These are phyloP conservation scores for Erysiphe neolycopersici DNA, from an alignment of 2,329 filamentous ascomycete species.

Conservation along the genomic window DNA sequence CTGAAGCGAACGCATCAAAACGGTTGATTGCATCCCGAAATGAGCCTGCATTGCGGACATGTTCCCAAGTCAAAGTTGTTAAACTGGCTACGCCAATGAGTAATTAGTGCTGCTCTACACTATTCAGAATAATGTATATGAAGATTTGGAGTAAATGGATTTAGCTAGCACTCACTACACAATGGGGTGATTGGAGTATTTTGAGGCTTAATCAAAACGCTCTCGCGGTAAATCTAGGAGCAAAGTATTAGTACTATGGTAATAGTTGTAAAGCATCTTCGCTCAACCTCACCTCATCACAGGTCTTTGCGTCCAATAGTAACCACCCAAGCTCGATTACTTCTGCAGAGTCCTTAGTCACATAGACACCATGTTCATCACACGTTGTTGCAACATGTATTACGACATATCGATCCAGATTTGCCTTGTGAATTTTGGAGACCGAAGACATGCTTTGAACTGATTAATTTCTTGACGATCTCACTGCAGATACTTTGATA, in stretches of 20 bases:
- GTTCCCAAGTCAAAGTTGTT: constrained; percentile 95
- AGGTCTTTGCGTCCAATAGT: constrained; percentile 66
- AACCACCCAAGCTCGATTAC: constrained; percentile 99
- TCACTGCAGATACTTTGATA: not conserved
- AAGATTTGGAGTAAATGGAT: not conserved
- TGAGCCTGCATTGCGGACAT: constrained; percentile 87
- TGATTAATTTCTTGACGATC: constrained; percentile 3
- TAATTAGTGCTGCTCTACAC: not conserved
- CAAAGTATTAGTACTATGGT: too few relatives aligned
- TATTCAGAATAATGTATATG: not conserved
- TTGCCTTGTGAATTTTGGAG: constrained; percentile 29
- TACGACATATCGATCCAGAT: constrained; percentile 87
- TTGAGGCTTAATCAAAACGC: constrained; percentile 88
- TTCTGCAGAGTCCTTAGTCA: constrained; percentile 96
- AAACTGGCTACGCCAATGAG: constrained; percentile 45
- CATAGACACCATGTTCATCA: constrained; percentile 97
- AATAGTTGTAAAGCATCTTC: not conserved
- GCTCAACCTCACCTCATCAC: constrained; percentile 51
- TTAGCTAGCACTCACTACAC: constrained; percentile 51
- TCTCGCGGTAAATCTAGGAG: constrained; percentile 67
- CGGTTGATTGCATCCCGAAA: constrained; percentile 92
- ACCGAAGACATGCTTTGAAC: constrained; percentile 26
- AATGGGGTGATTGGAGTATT: constrained; percentile 97
- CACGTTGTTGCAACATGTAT: constrained; percentile 98
- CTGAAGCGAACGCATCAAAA: constrained; percentile 79